Base-by-base conservation (phyloP, 441 rosid species). In the Melastoma candidum region DNA sequence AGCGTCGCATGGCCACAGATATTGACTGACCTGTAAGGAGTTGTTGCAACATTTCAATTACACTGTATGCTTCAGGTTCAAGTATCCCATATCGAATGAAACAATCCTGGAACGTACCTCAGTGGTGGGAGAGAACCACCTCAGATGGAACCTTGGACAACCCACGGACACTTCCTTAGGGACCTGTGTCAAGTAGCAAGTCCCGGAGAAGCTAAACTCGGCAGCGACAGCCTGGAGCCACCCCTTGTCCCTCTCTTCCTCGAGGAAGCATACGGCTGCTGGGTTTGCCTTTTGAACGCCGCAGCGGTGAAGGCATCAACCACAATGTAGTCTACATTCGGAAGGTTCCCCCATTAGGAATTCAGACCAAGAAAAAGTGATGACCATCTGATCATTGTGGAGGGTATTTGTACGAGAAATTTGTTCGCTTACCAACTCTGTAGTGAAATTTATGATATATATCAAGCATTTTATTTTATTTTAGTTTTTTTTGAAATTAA, bases 1-100 rank as follows among this genome's bases (percentile, higher is more conserved):
- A 86, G 68, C 32, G 97, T 90, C 49, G 84, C 97, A 64, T 90
- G 95, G 47, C 94, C 97, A 46, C 97, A 86, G 4, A 86, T 17
- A 17, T 17, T 17, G 83, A 0, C 64, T 14, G 14, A 82, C 81
- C 94, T 89, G 69, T 58, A 48, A 63, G 36, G 43, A 55, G 39
- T 0, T 12, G 41, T 17, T 17, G 22, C 7, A 36, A 36, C 8
- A 36, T 36, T 36, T 36, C 41, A 36, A 4, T 6, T 36, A 36
- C 6, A 6, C 41, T 17, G 22, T 17, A 17, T 17, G 22, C 22
- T 17, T 17, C 22, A 17, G 22, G 22, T 17, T 17, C 22, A 17
- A 36, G 8, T 36, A 9, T 36, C 41, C 41, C 41, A 4, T 6
- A 4, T 36, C 41, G 7, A 36, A 36, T 4, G 41, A 36, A 3